phyloP scores from a whole-genome alignment of 805 yeast genomes.

The Kregervanrija delftensis region DNA sequence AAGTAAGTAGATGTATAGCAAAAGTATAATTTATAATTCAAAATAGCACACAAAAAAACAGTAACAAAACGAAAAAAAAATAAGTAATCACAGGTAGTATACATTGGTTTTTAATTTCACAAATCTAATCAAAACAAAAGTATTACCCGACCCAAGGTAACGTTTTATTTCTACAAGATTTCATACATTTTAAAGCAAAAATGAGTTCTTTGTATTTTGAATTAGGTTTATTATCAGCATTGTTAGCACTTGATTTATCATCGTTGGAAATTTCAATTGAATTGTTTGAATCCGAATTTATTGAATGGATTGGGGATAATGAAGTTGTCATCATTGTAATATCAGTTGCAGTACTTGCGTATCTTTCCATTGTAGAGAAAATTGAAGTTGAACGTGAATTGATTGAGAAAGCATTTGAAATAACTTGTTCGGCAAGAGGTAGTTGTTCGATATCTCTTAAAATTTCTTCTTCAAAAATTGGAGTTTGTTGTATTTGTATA shows the following conservation, averaged over 20 bases:
- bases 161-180: slow-evolving; percentile 15
- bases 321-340: slow-evolving; percentile 2
- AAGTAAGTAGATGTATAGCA: not conserved
- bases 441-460: slow-evolving; percentile 5
- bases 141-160: slow-evolving; percentile 4
- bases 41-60: too few relatives aligned
- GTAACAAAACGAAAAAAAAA: too few relatives aligned
- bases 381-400: slow-evolving; percentile 6
- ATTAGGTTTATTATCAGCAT: not conserved
- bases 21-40: not conserved
- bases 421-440: slow-evolving; percentile 8
- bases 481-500: slow-evolving; percentile 3
- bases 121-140: not conserved
- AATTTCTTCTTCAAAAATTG: slow-evolving; percentile 9
- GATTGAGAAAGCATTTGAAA: slow-evolving; percentile 3
- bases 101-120: too few relatives aligned
- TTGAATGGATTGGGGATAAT: slow-evolving; percentile 4
- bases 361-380: slow-evolving; percentile 9
- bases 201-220: slow-evolving; percentile 20
- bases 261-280: slow-evolving; percentile 1
- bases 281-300: not conserved
- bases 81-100: too few relatives aligned
- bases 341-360: slow-evolving; percentile 3
- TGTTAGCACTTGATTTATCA: not conserved
- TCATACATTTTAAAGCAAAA: slow-evolving; percentile 23